A percentile compares a stretch with the other conserved stretches of the same genome.
Evolutionary conservation across 1,139 yeast genomes (phyloP).

Genomic region (Pichia sp.): DNA sequence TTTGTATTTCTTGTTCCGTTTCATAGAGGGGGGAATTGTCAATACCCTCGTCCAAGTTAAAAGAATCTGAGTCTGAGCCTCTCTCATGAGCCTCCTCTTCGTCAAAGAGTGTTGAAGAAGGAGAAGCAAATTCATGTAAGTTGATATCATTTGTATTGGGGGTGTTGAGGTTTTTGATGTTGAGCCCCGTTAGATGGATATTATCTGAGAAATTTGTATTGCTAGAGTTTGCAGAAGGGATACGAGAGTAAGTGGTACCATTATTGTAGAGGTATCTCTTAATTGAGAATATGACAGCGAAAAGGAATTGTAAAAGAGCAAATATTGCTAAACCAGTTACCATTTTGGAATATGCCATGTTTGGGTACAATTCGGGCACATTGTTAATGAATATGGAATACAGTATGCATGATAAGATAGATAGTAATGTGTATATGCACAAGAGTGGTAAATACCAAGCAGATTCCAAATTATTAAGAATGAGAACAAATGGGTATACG

Average conservation of each 20-base stretch:
- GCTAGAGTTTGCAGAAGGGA: not conserved
- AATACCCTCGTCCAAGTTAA: conserved; percentile 22
- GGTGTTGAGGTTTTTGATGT: not conserved
- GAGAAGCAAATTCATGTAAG: conserved; percentile 22
- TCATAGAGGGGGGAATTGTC: no score
- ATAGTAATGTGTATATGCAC: conserved; percentile 40
- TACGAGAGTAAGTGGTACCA: not conserved
- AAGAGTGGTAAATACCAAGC: conserved; percentile 54
- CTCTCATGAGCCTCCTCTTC: no score
- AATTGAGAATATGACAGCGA: conserved; percentile 41
- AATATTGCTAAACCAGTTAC: conserved; percentile 51
- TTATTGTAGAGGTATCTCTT: conserved; percentile 13
- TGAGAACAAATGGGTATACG: conserved; percentile 64
- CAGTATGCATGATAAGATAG: conserved; percentile 46
- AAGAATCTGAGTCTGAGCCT: conserved; percentile 17
- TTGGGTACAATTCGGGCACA: conserved; percentile 67
- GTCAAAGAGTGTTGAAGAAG: conserved; percentile 37
- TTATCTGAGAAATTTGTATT: not conserved
- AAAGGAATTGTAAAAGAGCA: conserved; percentile 44
- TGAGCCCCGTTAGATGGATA: not conserved
- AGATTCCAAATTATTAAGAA: conserved; percentile 53
- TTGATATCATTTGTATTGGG: not conserved
- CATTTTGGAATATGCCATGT: conserved; percentile 65
- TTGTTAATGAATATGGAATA: conserved; percentile 54
- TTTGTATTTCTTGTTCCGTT: no score